These are phyloP conservation scores for Graphiopsis chlorocephala DNA, from an alignment of 2,329 filamentous ascomycete species.

Conservation along the genomic window DNA sequence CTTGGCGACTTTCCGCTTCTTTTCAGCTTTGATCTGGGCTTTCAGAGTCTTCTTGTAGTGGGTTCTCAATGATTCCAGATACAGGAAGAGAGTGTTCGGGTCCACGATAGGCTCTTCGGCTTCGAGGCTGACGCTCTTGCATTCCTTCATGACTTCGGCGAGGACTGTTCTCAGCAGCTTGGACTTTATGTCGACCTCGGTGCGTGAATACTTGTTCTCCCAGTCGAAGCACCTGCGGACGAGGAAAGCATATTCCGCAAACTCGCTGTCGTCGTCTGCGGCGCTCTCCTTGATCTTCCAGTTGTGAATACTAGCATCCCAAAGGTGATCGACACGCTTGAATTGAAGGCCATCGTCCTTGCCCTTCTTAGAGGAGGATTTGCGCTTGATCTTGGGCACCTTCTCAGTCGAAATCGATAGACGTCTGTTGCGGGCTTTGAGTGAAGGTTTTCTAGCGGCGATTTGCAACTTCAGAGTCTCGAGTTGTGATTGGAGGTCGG, in stretches of 20 bases:
- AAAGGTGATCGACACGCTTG: slow-evolving; percentile 65
- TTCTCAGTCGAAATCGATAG: neutral
- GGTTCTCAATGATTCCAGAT: slow-evolving; percentile 72
- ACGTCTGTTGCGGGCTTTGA: neutral
- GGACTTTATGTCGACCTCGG: slow-evolving; percentile 81
- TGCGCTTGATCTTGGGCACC: neutral
- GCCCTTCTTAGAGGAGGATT: slow-evolving; percentile 5
- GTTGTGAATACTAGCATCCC: slow-evolving; percentile 58
- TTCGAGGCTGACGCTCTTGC: slow-evolving; percentile 75
- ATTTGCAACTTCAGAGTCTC: slow-evolving; percentile 10
- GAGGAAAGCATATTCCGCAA: slow-evolving; percentile 78
- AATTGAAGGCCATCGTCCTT: slow-evolving; percentile 41
- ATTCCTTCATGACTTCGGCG: slow-evolving; percentile 68
- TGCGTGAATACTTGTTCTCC: slow-evolving; percentile 75
- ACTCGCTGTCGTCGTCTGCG: slow-evolving; percentile 64
- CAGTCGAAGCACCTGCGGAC: slow-evolving; percentile 79
- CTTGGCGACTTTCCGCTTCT: slow-evolving; percentile 61
- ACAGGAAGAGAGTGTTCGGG: slow-evolving; percentile 53
- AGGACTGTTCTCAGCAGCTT: slow-evolving; percentile 71
- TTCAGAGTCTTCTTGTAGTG: slow-evolving; percentile 63
- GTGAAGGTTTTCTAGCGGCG: neutral
- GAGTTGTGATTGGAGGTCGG: slow-evolving; percentile 6
- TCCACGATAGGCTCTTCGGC: slow-evolving; percentile 69
- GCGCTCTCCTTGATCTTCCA: slow-evolving; percentile 67
- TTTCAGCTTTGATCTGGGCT: slow-evolving; percentile 54